A percentile compares a stretch with the other conserved stretches of the same genome.
Conservation (phyloP, 768 basidiomycete genomes). For the Phylloporus arenicola region DNA sequence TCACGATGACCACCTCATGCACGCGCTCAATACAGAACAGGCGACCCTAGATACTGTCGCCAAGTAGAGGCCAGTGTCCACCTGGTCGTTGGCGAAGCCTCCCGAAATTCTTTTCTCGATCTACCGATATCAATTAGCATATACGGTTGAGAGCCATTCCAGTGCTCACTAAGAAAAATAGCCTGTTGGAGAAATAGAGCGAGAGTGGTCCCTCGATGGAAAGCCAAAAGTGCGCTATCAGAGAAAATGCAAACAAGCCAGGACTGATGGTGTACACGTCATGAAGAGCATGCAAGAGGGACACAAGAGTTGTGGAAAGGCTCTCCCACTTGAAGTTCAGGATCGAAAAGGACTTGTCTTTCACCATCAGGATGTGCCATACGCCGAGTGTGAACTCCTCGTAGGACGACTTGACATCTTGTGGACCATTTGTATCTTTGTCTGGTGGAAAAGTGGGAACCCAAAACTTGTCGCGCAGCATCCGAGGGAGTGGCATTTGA, state of each 20-base stretch:
- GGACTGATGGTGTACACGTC: conserved; percentile 25
- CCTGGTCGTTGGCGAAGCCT: neutral
- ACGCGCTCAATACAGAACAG: conserved; percentile 15
- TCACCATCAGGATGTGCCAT: conserved; percentile 21
- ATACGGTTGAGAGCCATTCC: neutral
- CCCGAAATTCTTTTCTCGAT: conserved; percentile 18
- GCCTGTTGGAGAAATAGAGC: conserved; percentile 20
- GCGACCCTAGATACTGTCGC: conserved; percentile 9
- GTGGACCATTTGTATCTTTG: neutral
- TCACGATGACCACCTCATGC: conserved; percentile 18
- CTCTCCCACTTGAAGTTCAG: conserved; percentile 8
- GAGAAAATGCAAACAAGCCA: conserved; percentile 7
- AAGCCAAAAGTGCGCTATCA: conserved; percentile 14
- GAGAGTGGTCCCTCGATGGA: conserved; percentile 16
- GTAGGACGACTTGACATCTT: neutral
- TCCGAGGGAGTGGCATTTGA: no score
- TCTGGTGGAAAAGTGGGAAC: no score
- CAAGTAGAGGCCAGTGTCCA: conserved; percentile 5
- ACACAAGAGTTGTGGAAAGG: neutral
- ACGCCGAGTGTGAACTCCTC: conserved; percentile 18
- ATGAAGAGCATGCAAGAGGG: conserved; percentile 13
- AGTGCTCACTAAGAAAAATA: conserved; percentile 18
- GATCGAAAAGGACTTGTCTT: conserved; percentile 4
- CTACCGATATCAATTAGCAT: conserved; percentile 4
- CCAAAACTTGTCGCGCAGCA: no score